Evolutionary conservation across 2,329 filamentous ascomycete genomes (phyloP).

Genomic region (Pseudocercospora cruenta): DNA sequence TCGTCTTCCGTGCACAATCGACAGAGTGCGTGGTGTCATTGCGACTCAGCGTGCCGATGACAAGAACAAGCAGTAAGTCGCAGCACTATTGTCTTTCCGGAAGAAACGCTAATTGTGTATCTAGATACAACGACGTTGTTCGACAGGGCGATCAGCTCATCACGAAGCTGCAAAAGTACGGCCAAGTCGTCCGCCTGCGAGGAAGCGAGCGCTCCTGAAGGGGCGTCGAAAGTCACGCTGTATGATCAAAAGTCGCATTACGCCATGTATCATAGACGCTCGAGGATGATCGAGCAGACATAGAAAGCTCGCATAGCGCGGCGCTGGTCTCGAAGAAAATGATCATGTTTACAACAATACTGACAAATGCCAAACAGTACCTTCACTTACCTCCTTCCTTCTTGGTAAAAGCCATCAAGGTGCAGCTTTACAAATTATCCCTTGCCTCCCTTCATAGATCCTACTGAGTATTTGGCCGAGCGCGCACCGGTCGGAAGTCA

Average conservation of each 20-base stretch:
- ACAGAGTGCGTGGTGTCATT: conserved; percentile 94
- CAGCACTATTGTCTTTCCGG: too few relatives aligned
- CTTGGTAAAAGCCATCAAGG: background rate
- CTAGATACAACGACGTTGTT: conserved; percentile 84
- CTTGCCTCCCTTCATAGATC: too few relatives aligned
- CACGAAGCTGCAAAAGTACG: conserved; percentile 99
- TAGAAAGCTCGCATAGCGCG: conserved; percentile 15
- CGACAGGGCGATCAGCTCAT: conserved; percentile 97
- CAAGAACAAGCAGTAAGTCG: conserved; percentile 86
- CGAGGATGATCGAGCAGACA: conserved; percentile 9
- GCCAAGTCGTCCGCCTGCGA: conserved; percentile 89
- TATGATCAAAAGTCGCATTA: conserved; percentile 4
- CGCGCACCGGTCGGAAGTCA: too few relatives aligned
- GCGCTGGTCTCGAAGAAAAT: conserved; percentile 13
- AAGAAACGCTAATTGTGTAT: too few relatives aligned
- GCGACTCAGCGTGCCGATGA: conserved; percentile 97
- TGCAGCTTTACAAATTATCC: background rate
- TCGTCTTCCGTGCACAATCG: conserved; percentile 94
- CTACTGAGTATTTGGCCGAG: too few relatives aligned
- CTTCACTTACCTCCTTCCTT: background rate
- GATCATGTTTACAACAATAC: background rate
- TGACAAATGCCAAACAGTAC: background rate
- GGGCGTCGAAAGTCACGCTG: background rate
- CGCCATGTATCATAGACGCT: conserved; percentile 18
- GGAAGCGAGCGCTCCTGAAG: conserved; percentile 84